Conservation (phyloP, 306 rosid genomes). For the Cajanus cajan region DNA sequence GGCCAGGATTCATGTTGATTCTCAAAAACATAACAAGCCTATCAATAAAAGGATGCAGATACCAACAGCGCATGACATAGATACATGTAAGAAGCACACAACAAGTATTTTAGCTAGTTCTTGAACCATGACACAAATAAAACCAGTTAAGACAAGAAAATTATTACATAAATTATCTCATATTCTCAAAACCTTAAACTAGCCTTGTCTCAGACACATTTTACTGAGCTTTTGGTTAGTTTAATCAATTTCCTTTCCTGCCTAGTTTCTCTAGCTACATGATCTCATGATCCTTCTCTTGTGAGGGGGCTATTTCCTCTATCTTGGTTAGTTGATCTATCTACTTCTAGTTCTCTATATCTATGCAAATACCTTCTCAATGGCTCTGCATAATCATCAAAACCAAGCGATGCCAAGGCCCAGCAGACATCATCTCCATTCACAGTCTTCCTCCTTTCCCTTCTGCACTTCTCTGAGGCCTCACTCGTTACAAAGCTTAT, state of each 20-base stretch:
- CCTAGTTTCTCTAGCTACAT: background rate
- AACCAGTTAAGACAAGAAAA: conserved; percentile 20
- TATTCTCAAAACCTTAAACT: conserved; percentile 27
- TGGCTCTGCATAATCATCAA: conserved; percentile 84
- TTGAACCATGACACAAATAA: background rate
- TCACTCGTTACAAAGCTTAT: conserved; percentile 93
- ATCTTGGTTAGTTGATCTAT: conserved; percentile 47
- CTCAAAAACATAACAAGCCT: background rate
- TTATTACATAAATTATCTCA: background rate
- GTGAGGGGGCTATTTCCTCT: conserved; percentile 18
- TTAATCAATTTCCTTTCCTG: background rate
- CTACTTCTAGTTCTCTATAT: conserved; percentile 75
- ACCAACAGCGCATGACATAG: background rate
- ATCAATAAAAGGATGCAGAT: background rate
- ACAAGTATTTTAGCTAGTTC: background rate
- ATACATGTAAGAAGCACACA: conserved; percentile 1
- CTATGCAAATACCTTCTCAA: conserved; percentile 65
- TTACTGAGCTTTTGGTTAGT: background rate
- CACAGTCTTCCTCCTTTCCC: conserved; percentile 89
- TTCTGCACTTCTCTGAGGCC: conserved; percentile 83
- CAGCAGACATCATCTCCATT: conserved; percentile 92
- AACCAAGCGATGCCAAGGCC: conserved; percentile 78
- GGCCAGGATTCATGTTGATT: background rate
- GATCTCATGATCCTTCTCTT: background rate
- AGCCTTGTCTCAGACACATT: background rate